Evolutionary conservation across 2,329 filamentous ascomycete species (phyloP), one percentile per base, ranked within the genome.

Genomic region (Rhexocercosporidium sp.): DNA sequence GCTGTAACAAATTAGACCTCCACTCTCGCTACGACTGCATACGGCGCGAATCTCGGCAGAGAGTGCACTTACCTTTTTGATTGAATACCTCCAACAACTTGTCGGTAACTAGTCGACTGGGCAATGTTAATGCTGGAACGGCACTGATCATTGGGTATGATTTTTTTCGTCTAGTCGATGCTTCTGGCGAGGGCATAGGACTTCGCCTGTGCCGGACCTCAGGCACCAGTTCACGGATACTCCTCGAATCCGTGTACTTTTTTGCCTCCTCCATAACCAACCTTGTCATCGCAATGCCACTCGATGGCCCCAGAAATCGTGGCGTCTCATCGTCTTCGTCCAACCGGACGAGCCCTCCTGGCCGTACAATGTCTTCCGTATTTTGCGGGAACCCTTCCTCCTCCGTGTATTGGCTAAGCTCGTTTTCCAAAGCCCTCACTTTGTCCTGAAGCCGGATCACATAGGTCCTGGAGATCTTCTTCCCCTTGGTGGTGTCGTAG

Each of bases 251-350:
- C 29, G 94, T 96, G 75, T 95, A 97, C 70, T 94, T 91, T 81
- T 97, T 98, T 62, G 95, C 95, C 79, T 97, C 89, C 78, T 97
- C 94, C 92, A 99, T 97, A 12, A 99, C 90, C 72, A 98, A 85
- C 34, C 95, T 89, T 14, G 94, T 97, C 83, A 98, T 97, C 76
- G 94, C 93, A 75, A 97, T 97, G 67, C 95, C 96, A 78, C 95
- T 98, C 59, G 94, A 97, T 2, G 96, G 92, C 0, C 96, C 96
- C 2, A 99, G 83, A 77, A 96, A 98, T 70, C 95, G 92, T 18
- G 92, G 90, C 1, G 87, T 90, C 79, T 97, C 95, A 77, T 97
- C 93, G 65, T 90, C 90, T 74, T 95, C 92, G 75, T 91, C 90
- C 62, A 98, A 88, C 51, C 90, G 91, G 73, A 98, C 93, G 72